Evolutionary conservation across 371 early-diverging fungal genomes (phyloP), one percentile per base, ranked within the genome.

Genomic region (Funneliformis caledonium): DNA sequence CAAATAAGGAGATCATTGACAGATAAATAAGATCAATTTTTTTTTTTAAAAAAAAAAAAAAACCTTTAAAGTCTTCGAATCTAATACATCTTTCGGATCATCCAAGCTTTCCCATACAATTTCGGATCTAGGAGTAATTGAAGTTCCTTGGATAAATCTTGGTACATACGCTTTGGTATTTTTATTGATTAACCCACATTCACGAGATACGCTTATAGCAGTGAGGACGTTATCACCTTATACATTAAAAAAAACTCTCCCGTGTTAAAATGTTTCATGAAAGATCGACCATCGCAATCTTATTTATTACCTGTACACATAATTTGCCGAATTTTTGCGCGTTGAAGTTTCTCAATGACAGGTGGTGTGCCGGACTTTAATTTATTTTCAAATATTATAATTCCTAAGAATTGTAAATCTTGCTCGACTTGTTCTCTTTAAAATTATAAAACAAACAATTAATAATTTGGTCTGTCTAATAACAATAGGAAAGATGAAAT

Each of bases 371-470:
- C 94, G 5, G 93, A 91, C 84, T 99, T 99, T 26, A 99, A 88
- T 87, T 97, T 97, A 89, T 99, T 99, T 84, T 99, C 99, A 91
- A 99, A 99, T 22, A 99, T 91, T 76, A 99, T 91, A 81, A 99
- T 96, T 1, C 98, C 98, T 50, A 99, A 87, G 84, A 99, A 99
- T 2, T 89, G 87, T 79, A 99, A 85, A 12, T 93, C 94, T 8
- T 83, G 86, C 86, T 99, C 99, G 14, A 97, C 91, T 48, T 96
- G 93, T 56, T 92, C 91, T 78, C 99, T 93, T 80, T 81, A 69
- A 78, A 61, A 60, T 61, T 52, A 2, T 9, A 48, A n/a, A 72
- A 31, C 6, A 48, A n/a, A 22, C 26, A 72, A 26, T 11, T 6
- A 52, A 31, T 22, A 72, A 52, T 22, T 9, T n/a, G 16, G 16